phyloP scores from a whole-genome alignment of 371 early-diverging fungal species.

The Mucor circinelloides region DNA sequence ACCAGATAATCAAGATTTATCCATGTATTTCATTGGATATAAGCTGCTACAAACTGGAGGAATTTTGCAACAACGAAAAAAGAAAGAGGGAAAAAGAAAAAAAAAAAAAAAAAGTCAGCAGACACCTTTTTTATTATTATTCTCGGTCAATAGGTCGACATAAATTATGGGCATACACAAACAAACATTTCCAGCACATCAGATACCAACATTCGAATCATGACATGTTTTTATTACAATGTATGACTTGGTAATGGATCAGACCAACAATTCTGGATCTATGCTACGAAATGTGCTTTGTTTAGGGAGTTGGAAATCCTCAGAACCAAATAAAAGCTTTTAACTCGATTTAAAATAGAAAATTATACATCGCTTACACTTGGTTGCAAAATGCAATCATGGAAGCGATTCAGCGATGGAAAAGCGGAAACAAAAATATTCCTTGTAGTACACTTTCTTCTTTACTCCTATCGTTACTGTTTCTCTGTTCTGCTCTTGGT shows the following conservation, averaged over 20 bases:
- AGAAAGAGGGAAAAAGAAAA: slow-evolving; percentile 9
- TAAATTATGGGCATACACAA: background rate
- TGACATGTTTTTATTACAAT: background rate
- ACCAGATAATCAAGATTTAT: background rate
- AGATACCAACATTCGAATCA: background rate
- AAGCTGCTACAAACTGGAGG: background rate
- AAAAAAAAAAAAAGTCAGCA: slow-evolving; percentile 18
- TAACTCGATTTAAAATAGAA: background rate
- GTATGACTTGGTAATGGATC: background rate
- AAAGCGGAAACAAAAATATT: slow-evolving; percentile 8
- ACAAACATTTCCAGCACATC: background rate
- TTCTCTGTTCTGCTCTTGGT: background rate
- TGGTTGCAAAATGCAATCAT: slow-evolving; percentile 1
- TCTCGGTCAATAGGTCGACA: background rate
- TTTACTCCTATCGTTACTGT: slow-evolving; percentile 19
- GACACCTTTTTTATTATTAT: slow-evolving; percentile 7
- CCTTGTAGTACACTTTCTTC: background rate
- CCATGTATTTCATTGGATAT: background rate
- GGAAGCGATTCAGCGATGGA: background rate
- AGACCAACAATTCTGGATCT: background rate
- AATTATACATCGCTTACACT: background rate
- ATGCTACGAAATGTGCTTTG: background rate
- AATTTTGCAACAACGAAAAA: background rate
- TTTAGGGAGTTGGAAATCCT: background rate
- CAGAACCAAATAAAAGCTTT: background rate